Evolutionary conservation across 495 filamentous ascomycete species (phyloP).

Genomic region (Penicillium flavigenum): DNA sequence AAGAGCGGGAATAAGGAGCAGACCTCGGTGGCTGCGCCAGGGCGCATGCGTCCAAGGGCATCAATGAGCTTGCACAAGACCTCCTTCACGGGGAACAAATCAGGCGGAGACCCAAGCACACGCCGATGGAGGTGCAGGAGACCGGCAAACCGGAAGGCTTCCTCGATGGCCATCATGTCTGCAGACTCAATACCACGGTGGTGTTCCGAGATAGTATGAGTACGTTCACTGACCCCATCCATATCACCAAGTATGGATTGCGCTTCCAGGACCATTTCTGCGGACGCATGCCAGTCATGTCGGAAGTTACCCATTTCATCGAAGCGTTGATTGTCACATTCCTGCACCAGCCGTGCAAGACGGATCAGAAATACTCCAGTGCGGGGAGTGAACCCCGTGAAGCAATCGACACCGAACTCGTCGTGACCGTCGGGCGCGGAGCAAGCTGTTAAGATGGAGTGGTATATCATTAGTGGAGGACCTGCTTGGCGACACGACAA

Average conservation of each 20-base stretch:
- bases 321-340: constrained; percentile 68
- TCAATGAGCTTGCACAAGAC: constrained; percentile 63
- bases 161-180: constrained; percentile 76
- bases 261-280: constrained; percentile 53
- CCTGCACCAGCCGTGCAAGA: constrained; percentile 69
- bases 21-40: constrained; percentile 69
- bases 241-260: constrained; percentile 55
- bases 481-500: constrained; percentile 68
- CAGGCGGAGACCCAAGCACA: constrained; percentile 59
- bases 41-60: constrained; percentile 60
- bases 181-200: constrained; percentile 32
- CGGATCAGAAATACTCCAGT: constrained; percentile 70
- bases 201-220: constrained; percentile 36
- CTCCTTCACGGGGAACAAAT: constrained; percentile 58
- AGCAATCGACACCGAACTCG: constrained; percentile 70
- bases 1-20: constrained; percentile 83
- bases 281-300: constrained; percentile 58
- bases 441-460: constrained; percentile 52
- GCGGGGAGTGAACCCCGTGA: constrained; percentile 72
- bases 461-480: constrained; percentile 55
- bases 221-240: constrained; percentile 30
- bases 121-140: constrained; percentile 75
- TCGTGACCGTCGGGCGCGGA: constrained; percentile 42
- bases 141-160: constrained; percentile 78
- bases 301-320: constrained; percentile 53